Percentiles rank a stretch among this genome's conserved stretches.
Evolutionary conservation across 2,329 filamentous ascomycete genomes (phyloP).

Genomic region (Leptographium wingfieldii): DNA sequence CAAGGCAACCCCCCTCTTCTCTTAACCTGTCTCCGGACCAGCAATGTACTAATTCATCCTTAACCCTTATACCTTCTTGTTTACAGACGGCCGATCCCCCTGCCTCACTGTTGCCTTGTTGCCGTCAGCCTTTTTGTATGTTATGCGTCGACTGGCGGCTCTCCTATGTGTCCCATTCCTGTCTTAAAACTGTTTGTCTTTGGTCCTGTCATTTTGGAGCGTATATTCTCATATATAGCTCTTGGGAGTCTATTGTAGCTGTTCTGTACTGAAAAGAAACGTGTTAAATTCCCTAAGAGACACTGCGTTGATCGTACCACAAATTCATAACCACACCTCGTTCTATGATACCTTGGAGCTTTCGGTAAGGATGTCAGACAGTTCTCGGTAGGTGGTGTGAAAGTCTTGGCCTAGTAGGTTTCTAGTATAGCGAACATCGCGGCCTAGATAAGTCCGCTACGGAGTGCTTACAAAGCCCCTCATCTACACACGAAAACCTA

Average conservation of each 20-base stretch:
- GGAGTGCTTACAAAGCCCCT: background rate
- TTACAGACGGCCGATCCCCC: background rate
- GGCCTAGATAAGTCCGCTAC: background rate
- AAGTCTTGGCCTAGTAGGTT: background rate
- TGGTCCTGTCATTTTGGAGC: conserved; percentile 2
- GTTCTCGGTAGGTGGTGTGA: too few relatives aligned
- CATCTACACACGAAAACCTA: background rate
- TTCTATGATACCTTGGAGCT: background rate
- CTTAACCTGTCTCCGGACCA: background rate
- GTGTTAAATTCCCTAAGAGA: background rate
- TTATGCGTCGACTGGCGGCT: background rate
- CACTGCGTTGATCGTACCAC: background rate
- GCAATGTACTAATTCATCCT: conserved; percentile 1
- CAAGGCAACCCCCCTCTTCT: background rate
- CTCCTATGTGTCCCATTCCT: background rate
- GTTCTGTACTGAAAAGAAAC: background rate
- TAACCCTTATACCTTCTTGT: background rate
- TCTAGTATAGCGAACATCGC: background rate
- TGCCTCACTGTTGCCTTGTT: background rate
- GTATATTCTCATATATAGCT: conserved; percentile 6
- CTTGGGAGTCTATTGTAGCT: conserved; percentile 1
- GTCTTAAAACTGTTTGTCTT: background rate
- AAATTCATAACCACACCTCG: background rate
- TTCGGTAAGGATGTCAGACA: too few relatives aligned
- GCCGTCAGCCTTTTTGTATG: background rate